phyloP scores from a whole-genome alignment of 179 eudicot genomes.

The Corrigiola litoralis region DNA sequence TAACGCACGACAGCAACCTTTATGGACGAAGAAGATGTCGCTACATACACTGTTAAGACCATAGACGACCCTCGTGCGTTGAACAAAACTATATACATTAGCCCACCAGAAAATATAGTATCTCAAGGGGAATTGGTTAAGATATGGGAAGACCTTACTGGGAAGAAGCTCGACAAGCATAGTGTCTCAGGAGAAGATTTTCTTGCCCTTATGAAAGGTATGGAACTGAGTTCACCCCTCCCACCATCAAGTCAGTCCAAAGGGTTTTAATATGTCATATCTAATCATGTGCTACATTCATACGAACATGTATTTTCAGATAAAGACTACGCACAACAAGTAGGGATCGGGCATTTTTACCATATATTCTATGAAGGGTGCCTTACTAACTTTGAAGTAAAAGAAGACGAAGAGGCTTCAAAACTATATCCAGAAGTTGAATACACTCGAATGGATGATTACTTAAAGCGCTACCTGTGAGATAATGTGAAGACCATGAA shows the following conservation, averaged over 20 bases:
- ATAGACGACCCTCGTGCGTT: conserved; percentile 66
- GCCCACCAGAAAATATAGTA: conserved; percentile 54
- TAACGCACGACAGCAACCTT: conserved; percentile 33
- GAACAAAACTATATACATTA: conserved; percentile 58
- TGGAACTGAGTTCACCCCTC: neutral
- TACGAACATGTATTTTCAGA: conserved; percentile 16
- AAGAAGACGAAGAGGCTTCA: conserved; percentile 58
- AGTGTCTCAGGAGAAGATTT: conserved; percentile 40
- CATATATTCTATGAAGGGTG: conserved; percentile 67
- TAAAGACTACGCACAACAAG: conserved; percentile 42
- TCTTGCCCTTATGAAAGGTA: conserved; percentile 56
- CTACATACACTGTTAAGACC: conserved; percentile 48
- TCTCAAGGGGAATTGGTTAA: conserved; percentile 53
- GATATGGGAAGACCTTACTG: conserved; percentile 55
- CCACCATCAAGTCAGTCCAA: too few relatives aligned
- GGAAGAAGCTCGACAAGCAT: conserved; percentile 40
- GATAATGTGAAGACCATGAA: neutral
- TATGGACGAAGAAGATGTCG: conserved; percentile 63
- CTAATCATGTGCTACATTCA: too few relatives aligned
- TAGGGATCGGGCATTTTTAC: conserved; percentile 54
- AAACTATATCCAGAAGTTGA: conserved; percentile 58
- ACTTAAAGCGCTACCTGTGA: conserved; percentile 54
- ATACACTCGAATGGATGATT: conserved; percentile 45
- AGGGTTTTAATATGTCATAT: too few relatives aligned
- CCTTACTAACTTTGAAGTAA: conserved; percentile 53